phyloP scores from a whole-genome alignment of 306 rosid species.

The Alnus glutinosa region DNA sequence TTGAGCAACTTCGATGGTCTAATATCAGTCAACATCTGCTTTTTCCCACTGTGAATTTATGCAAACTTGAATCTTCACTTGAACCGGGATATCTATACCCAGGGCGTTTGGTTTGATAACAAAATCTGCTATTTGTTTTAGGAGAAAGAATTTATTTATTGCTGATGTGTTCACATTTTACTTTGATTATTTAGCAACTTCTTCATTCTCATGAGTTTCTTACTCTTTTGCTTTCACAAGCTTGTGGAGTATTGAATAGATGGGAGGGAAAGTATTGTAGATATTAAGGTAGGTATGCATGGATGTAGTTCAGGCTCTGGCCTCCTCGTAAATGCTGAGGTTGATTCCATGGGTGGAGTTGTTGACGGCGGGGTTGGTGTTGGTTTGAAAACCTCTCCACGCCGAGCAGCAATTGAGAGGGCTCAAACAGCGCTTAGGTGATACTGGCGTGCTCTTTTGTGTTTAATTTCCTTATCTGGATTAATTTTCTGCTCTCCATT shows the following conservation, averaged over 20 bases:
- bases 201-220: constrained; percentile 9
- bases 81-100: background rate
- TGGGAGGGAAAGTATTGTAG: constrained; percentile 55
- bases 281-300: constrained; percentile 76
- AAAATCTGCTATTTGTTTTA: background rate
- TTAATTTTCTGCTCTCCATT: constrained; percentile 18
- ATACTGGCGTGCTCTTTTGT: constrained; percentile 21
- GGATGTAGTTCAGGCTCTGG: constrained; percentile 79
- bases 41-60: background rate
- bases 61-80: background rate
- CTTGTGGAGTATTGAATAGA: constrained; percentile 40
- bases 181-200: background rate
- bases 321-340: constrained; percentile 99
- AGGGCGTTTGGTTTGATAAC: background rate
- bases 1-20: background rate
- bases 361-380: constrained; percentile 93
- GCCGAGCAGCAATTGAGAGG: constrained; percentile 87
- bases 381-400: constrained; percentile 95
- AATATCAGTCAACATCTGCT: background rate
- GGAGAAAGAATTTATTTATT: background rate
- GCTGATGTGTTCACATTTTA: background rate
- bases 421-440: constrained; percentile 98
- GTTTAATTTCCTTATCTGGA: constrained; percentile 21
- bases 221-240: constrained; percentile 11
- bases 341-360: constrained; percentile 99